Base-by-base conservation (phyloP, 805 yeast genomes). In the Zygosaccharomyces bisporus region DNA sequence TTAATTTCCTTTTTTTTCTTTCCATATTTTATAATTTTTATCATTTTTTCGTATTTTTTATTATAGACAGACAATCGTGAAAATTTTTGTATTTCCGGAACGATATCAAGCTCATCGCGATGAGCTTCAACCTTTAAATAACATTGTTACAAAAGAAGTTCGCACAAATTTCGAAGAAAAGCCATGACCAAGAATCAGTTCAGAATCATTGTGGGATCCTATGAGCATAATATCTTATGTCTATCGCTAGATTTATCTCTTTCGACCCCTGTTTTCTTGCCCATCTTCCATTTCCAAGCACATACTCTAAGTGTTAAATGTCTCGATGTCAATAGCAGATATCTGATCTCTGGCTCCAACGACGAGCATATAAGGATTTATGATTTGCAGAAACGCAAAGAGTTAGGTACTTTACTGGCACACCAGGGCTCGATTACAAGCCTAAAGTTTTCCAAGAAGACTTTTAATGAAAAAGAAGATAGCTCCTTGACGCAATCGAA, bases 301-400 rank as follows among this genome's bases (percentile, higher is more conserved):
- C 99, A 93, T 66, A 73, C 96, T 0, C 74, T 88, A 41, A 85
- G 96, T 27, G 87, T 93, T 44, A 83, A 90, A 63, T 75, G 93
- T 38, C 73, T 93, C 53, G 96, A 91, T 51, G 71, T 81, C 16
- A 86, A 93, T 21, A 83, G 79, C 56, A 73, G 96, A 58, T 89
- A 88, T 60, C 70, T 93, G 33, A 97, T 89, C 3, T 85, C 95
- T 2, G 99, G 98, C 3, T 82, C 95, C 3, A 91, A 91, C 61
- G 99, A 93, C 63, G 98, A 93, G 64, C 95, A 87, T 61, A 89
- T 93, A 47, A 80, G 95, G 55, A 86, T 93, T 13, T 93, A 93
- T 63, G 99, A 93, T 68, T 71, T 93, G 50, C 96, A 89, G 58
- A 88, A 86, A 61, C 78, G 99, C 59, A 88, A 88, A 57, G 99